phyloP scores from a whole-genome alignment of 257 asterid species.

The Mentha longifolia region DNA sequence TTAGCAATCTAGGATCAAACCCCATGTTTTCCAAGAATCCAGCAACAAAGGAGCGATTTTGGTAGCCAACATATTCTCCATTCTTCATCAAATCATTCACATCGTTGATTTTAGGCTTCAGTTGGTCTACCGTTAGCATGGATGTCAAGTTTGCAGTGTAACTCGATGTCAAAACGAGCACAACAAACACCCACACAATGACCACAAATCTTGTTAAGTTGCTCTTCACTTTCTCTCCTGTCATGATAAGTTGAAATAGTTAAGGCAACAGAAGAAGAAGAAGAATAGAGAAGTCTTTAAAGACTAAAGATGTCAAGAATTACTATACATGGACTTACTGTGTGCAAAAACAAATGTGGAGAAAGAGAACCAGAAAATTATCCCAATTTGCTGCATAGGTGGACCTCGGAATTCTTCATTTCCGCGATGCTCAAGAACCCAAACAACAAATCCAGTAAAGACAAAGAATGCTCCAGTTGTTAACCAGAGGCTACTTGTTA shows the following conservation, averaged over 20 bases:
- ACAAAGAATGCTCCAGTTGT: conserved; percentile 51
- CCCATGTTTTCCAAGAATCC: conserved; percentile 23
- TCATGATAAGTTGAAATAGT: background rate
- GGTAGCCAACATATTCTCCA: conserved; percentile 52
- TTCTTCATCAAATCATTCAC: conserved; percentile 36
- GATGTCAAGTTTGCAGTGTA: conserved; percentile 64
- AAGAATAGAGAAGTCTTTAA: background rate
- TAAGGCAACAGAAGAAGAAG: background rate
- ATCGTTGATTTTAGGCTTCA: conserved; percentile 36
- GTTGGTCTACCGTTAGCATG: conserved; percentile 62
- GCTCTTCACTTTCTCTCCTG: conserved; percentile 59
- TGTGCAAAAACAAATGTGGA: background rate
- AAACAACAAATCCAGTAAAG: conserved; percentile 52
- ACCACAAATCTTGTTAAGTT: conserved; percentile 56
- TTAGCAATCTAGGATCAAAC: background rate
- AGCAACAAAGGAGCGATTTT: conserved; percentile 41
- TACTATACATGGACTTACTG: background rate
- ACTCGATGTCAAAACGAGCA: conserved; percentile 57
- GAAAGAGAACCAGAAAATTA: background rate
- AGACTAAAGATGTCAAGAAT: background rate
- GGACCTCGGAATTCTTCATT: conserved; percentile 47
- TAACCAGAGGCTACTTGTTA: conserved; percentile 49
- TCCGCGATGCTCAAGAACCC: conserved; percentile 63
- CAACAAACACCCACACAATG: too few relatives aligned
- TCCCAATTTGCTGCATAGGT: background rate